These are phyloP conservation scores for Falciphora oryzae DNA, from an alignment of 2,329 filamentous ascomycete species.

Conservation along the genomic window DNA sequence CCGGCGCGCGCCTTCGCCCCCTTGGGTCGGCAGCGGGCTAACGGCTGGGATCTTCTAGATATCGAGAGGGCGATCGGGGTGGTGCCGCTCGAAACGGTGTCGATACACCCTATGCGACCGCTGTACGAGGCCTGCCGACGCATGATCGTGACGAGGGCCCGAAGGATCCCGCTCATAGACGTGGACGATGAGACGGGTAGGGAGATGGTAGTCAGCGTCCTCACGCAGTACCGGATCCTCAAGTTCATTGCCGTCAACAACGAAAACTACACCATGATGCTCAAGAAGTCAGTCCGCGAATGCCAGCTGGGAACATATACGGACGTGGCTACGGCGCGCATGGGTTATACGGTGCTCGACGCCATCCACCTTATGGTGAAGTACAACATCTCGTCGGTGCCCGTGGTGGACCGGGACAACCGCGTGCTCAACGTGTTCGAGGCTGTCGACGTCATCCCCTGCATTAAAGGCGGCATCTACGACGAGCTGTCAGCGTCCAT, in stretches of 20 bases:
- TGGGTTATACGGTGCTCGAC: conserved; percentile 88
- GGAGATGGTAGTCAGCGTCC: conserved; percentile 90
- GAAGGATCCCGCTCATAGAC: conserved; percentile 89
- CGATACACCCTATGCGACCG: conserved; percentile 84
- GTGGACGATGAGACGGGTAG: conserved; percentile 89
- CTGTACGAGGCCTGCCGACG: conserved; percentile 92
- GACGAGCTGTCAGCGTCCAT: conserved; percentile 83
- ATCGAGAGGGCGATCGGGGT: conserved; percentile 94
- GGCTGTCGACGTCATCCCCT: conserved; percentile 91
- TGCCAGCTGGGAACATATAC: conserved; percentile 80
- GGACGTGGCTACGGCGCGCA: conserved; percentile 73
- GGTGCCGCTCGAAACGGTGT: conserved; percentile 85
- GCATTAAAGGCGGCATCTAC: conserved; percentile 90
- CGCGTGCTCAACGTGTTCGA: conserved; percentile 93
- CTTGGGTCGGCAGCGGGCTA: not conserved
- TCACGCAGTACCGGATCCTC: conserved; percentile 96
- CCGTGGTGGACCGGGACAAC: conserved; percentile 75
- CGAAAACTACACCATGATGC: conserved; percentile 74
- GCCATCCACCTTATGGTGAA: conserved; percentile 92
- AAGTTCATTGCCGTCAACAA: conserved; percentile 98
- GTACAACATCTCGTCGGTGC: conserved; percentile 89
- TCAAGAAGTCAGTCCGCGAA: conserved; percentile 82
- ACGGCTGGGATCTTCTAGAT: conserved; percentile 47
- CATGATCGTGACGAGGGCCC: conserved; percentile 90
- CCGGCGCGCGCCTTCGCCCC: not conserved